Evolutionary conservation across 106 monocot genomes (phyloP).

Genomic region (Iris macrosiphon): DNA sequence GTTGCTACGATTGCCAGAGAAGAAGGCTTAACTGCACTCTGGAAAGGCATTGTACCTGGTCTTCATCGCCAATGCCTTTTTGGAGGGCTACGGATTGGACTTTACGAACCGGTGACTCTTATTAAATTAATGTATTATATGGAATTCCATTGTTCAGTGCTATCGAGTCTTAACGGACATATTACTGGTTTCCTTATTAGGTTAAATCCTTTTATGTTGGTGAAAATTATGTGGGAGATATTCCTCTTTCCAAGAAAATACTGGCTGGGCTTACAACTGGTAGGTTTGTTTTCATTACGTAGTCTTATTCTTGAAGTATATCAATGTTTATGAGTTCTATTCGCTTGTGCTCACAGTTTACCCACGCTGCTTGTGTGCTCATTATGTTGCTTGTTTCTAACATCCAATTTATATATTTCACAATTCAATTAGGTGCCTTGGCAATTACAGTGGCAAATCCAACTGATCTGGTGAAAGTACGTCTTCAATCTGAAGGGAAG

Average conservation of each 20-base stretch:
- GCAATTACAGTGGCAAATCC: conserved; percentile 90
- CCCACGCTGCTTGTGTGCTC: too few relatives aligned
- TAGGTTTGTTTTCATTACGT: conserved; percentile 5
- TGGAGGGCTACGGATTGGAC: conserved; percentile 80
- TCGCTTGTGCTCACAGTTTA: too few relatives aligned
- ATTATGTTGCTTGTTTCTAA: too few relatives aligned
- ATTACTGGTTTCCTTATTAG: conserved; percentile 24
- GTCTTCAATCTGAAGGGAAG: conserved; percentile 98
- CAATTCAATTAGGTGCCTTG: conserved; percentile 83
- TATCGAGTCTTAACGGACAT: not conserved
- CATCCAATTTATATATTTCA: too few relatives aligned
- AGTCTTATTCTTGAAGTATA: too few relatives aligned
- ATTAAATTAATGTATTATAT: not conserved
- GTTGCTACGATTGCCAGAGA: conserved; percentile 91
- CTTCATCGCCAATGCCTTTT: conserved; percentile 89
- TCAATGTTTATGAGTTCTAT: too few relatives aligned
- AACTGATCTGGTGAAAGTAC: conserved; percentile 96
- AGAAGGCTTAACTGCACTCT: conserved; percentile 78
- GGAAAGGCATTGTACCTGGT: conserved; percentile 98
- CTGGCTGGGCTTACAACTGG: conserved; percentile 92
- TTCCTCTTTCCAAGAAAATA: conserved; percentile 83
- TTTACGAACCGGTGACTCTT: conserved; percentile 76
- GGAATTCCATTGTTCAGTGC: not conserved
- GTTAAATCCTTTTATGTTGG: conserved; percentile 85
- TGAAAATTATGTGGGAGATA: conserved; percentile 73